These are phyloP conservation scores for Fusarium domesticum DNA, from an alignment of 2,329 filamentous ascomycete species.

Conservation along the genomic window DNA sequence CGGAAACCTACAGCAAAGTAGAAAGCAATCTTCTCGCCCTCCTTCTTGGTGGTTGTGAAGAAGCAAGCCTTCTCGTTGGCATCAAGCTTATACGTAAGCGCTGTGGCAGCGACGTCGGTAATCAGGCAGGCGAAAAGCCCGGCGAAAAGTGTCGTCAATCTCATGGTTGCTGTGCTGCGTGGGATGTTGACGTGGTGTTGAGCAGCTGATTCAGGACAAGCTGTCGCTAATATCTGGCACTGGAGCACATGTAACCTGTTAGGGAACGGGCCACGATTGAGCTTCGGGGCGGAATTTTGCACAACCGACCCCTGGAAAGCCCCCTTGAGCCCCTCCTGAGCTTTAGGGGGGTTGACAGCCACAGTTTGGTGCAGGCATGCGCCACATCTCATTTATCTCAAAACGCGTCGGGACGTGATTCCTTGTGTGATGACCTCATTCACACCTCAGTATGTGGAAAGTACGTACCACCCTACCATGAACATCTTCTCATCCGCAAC, in stretches of 20 bases:
- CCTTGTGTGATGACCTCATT: slow-evolving; percentile 22
- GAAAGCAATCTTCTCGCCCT: slow-evolving; percentile 88
- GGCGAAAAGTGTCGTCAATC: slow-evolving; percentile 57
- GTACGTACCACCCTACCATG: slow-evolving; percentile 14
- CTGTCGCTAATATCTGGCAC: slow-evolving; percentile 28
- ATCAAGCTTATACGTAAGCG: slow-evolving; percentile 86
- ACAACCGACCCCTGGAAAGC: slow-evolving; percentile 22
- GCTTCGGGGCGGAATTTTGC: slow-evolving; percentile 30
- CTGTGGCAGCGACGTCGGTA: slow-evolving; percentile 76
- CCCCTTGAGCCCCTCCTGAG: slow-evolving; percentile 16
- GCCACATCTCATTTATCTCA: slow-evolving; percentile 15
- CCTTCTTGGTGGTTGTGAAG: slow-evolving; percentile 74
- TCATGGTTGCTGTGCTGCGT: slow-evolving; percentile 52
- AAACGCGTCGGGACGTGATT: slow-evolving; percentile 16
- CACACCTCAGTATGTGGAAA: slow-evolving; percentile 13
- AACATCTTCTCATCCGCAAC: slow-evolving; percentile 9
- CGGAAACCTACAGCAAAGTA: slow-evolving; percentile 85
- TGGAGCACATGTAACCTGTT: slow-evolving; percentile 14
- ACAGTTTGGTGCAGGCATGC: slow-evolving; percentile 7
- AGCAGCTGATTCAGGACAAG: slow-evolving; percentile 28
- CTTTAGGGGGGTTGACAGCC: slow-evolving; percentile 13
- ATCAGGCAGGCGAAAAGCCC: slow-evolving; percentile 70
- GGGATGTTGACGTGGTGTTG: slow-evolving; percentile 29
- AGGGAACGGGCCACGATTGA: slow-evolving; percentile 31
- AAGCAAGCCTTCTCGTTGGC: slow-evolving; percentile 97